Conservation (phyloP, 768 basidiomycete genomes). For the Pulveroboletus sp. region DNA sequence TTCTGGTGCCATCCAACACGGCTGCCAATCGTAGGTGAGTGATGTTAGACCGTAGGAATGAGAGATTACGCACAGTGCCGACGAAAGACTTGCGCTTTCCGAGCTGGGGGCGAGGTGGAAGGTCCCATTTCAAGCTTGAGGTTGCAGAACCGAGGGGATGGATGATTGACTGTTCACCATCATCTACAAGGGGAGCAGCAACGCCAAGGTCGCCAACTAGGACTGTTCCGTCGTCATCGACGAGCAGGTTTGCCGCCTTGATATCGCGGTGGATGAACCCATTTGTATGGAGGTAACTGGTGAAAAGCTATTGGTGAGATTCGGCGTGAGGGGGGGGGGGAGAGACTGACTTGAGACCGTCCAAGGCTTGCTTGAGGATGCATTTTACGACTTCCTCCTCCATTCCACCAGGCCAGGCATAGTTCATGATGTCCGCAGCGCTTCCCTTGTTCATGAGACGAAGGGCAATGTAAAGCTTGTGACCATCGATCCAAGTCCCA, state of each 20-base stretch:
- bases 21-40: constrained; percentile 38
- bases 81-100: constrained; percentile 92
- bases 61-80: constrained; percentile 62
- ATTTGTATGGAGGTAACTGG: constrained; percentile 82
- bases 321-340: not conserved
- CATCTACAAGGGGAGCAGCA: constrained; percentile 78
- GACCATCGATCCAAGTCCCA: constrained; percentile 84
- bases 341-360: constrained; percentile 85
- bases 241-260: constrained; percentile 91
- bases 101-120: constrained; percentile 31
- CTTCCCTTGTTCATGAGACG: constrained; percentile 90
- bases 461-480: constrained; percentile 81
- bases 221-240: constrained; percentile 89
- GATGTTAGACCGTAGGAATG: not conserved
- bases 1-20: constrained; percentile 98
- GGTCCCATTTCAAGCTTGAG: constrained; percentile 37
- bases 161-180: constrained; percentile 42
- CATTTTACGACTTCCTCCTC: constrained; percentile 87
- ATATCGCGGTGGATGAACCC: constrained; percentile 92
- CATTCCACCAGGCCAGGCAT: constrained; percentile 86
- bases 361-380: constrained; percentile 79
- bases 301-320: constrained; percentile 6
- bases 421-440: constrained; percentile 80
- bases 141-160: constrained; percentile 15
- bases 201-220: constrained; percentile 92